These are phyloP conservation scores for Fragosphaeria purpurea DNA, from an alignment of 2,329 filamentous ascomycete genomes.

Conservation along the genomic window DNA sequence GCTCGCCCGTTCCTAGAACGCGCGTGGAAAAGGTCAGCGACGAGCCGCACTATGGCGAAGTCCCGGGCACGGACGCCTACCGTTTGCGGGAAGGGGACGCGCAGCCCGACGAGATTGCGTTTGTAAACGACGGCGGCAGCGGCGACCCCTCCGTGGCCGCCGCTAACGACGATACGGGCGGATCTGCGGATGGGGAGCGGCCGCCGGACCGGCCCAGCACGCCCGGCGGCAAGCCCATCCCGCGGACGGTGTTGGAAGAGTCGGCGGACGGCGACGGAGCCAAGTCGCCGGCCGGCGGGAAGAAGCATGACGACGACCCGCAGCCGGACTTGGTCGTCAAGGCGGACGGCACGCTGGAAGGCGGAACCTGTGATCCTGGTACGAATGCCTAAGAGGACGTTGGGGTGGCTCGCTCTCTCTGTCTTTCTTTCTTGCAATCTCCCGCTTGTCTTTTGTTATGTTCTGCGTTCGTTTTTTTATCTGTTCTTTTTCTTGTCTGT, in stretches of 20 bases:
- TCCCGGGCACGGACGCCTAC: slow-evolving; percentile 51
- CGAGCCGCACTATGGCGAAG: slow-evolving; percentile 49
- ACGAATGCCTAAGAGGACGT: slow-evolving; percentile 23
- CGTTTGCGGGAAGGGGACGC: slow-evolving; percentile 46
- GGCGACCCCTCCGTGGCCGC: background rate
- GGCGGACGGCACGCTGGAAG: slow-evolving; percentile 31
- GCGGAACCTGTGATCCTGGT: slow-evolving; percentile 22
- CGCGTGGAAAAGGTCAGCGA: slow-evolving; percentile 50
- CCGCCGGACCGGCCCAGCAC: slow-evolving; percentile 14
- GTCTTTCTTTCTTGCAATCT: slow-evolving; percentile 12
- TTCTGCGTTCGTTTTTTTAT: slow-evolving; percentile 20
- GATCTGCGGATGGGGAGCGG: background rate
- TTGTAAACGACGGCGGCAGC: slow-evolving; percentile 26
- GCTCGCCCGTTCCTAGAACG: slow-evolving; percentile 47
- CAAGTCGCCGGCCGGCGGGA: slow-evolving; percentile 30
- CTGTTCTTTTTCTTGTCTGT: slow-evolving; percentile 20
- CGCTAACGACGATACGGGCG: background rate
- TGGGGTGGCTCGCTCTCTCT: slow-evolving; percentile 4
- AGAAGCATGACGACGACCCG: slow-evolving; percentile 40
- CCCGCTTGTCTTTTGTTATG: slow-evolving; percentile 1
- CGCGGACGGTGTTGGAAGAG: slow-evolving; percentile 45
- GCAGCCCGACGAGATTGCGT: slow-evolving; percentile 49
- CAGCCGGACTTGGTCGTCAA: slow-evolving; percentile 42
- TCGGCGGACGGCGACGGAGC: slow-evolving; percentile 33
- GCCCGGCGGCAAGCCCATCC: slow-evolving; percentile 32